phyloP scores from a whole-genome alignment of 352 stramenopile genomes.

The Phytopythium chamaehyphon region DNA sequence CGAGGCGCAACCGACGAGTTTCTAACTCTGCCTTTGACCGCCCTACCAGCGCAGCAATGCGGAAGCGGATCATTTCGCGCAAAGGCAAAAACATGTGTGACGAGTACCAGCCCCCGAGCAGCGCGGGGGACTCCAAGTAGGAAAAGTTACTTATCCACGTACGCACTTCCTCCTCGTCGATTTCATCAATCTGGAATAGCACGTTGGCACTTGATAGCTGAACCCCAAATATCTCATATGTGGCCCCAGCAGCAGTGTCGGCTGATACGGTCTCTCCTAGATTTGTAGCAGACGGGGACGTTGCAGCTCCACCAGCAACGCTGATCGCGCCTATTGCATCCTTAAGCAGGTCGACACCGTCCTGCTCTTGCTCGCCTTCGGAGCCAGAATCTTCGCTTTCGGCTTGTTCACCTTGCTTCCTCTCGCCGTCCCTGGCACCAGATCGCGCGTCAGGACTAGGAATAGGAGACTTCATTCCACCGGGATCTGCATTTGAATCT shows the following conservation, averaged over 20 bases:
- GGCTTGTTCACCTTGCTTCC: background rate
- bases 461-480: constrained; percentile 1
- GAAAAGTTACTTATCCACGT: constrained; percentile 51
- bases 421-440: background rate
- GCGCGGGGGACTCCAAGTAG: constrained; percentile 35
- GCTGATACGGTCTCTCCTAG: background rate
- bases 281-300: constrained; percentile 4
- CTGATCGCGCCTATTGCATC: constrained; percentile 20
- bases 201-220: constrained; percentile 68
- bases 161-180: constrained; percentile 59
- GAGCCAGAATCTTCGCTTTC: constrained; percentile 36
- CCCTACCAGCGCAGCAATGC: constrained; percentile 66
- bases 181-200: constrained; percentile 70
- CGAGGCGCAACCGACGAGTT: constrained; percentile 56
- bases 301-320: constrained; percentile 4
- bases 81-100: constrained; percentile 77
- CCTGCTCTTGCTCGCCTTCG: constrained; percentile 40
- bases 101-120: constrained; percentile 75
- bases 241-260: constrained; percentile 18
- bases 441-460: constrained; percentile 9
- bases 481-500: constrained; percentile 5
- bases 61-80: constrained; percentile 71
- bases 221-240: constrained; percentile 70
- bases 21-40: constrained; percentile 68
- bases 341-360: constrained; percentile 19